These are phyloP conservation scores for Aureobasidium sp. DNA, from an alignment of 2,329 filamentous ascomycete genomes.

Conservation along the genomic window DNA sequence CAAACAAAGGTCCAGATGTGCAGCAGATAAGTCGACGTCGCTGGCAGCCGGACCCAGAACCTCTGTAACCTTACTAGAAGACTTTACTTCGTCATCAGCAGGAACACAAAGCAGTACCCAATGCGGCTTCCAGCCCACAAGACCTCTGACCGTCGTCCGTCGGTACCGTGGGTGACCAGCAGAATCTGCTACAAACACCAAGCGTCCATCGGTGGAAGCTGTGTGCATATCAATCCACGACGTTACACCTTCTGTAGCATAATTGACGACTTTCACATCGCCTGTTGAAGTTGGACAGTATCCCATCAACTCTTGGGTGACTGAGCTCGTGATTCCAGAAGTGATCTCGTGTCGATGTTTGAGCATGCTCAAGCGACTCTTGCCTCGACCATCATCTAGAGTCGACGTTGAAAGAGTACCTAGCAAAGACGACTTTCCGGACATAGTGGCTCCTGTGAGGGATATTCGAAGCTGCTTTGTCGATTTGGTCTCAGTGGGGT, in stretches of 20 bases:
- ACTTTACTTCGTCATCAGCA: conserved; percentile 59
- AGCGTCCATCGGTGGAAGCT: conserved; percentile 59
- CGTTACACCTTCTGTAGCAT: conserved; percentile 74
- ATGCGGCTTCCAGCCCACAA: conserved; percentile 94
- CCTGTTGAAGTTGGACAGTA: conserved; percentile 44
- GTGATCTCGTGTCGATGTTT: conserved; percentile 90
- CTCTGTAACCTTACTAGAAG: conserved; percentile 36
- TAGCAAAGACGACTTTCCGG: conserved; percentile 84
- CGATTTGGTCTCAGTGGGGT: not conserved
- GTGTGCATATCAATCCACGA: conserved; percentile 95
- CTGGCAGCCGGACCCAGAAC: conserved; percentile 40
- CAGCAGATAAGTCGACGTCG: conserved; percentile 63
- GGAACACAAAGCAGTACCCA: conserved; percentile 86
- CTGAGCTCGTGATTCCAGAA: conserved; percentile 86
- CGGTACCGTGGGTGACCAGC: conserved; percentile 85
- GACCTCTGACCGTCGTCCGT: conserved; percentile 75
- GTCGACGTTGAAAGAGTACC: conserved; percentile 82
- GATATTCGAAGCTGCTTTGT: conserved; percentile 78
- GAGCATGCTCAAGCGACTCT: conserved; percentile 76
- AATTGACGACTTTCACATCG: conserved; percentile 60
- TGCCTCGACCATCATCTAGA: conserved; percentile 85
- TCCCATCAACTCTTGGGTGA: conserved; percentile 87
- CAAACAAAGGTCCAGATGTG: conserved; percentile 78
- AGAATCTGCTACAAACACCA: conserved; percentile 87
- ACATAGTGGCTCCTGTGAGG: conserved; percentile 79